Percentiles rank a stretch among this genome's conserved stretches.
These are phyloP conservation scores for Sporothrix dimorphospora DNA, from an alignment of 2,329 filamentous ascomycete genomes.

Conservation along the genomic window DNA sequence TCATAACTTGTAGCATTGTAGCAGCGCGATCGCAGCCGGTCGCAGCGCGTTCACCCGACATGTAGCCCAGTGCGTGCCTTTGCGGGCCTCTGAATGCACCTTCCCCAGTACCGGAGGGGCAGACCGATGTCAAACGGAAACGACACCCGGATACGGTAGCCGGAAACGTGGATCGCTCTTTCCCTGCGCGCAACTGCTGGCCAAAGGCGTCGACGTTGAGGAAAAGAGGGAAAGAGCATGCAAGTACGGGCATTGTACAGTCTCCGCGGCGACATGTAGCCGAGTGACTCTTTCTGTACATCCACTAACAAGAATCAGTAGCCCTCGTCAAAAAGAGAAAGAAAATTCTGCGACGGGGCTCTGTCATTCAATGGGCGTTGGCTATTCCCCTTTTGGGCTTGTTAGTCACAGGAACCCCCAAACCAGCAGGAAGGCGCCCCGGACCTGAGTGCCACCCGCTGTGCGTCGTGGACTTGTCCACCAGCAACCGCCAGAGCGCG, in stretches of 20 bases:
- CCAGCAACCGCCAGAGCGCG: conserved; percentile 4
- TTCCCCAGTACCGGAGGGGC: conserved; percentile 2
- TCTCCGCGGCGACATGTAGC: neutral
- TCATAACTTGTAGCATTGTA: too few species aligned
- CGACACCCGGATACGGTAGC: neutral
- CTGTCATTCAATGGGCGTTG: conserved; percentile 32
- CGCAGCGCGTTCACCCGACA: neutral
- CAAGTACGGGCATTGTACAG: neutral
- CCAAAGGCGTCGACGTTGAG: neutral
- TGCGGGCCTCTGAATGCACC: too few species aligned
- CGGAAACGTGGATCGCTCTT: neutral
- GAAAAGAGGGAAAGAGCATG: neutral
- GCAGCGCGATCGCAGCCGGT: neutral
- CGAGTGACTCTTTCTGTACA: neutral
- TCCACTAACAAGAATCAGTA: neutral
- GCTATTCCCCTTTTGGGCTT: conserved; percentile 27
- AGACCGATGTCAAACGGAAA: neutral
- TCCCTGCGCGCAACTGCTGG: neutral
- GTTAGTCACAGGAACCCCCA: conserved; percentile 41
- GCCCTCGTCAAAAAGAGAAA: neutral
- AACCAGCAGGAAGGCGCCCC: neutral
- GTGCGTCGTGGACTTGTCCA: neutral
- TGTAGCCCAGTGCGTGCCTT: neutral
- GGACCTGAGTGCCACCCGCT: neutral
- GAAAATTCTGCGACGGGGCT: conserved; percentile 16